Evolutionary conservation across 2,329 filamentous ascomycete genomes (phyloP).

Genomic region (Leptosphaerulina australis): DNA sequence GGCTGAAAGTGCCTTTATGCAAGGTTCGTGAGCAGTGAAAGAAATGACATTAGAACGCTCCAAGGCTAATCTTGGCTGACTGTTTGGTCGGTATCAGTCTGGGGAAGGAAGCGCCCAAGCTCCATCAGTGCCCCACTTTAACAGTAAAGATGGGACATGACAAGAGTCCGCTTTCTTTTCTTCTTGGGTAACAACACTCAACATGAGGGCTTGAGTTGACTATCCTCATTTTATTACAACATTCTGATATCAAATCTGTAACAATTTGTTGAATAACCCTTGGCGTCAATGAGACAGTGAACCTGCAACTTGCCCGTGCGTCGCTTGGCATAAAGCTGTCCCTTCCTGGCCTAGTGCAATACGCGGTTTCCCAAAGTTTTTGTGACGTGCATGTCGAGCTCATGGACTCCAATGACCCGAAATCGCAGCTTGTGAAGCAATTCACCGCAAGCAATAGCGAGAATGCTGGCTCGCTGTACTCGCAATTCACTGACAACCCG

Average conservation of each 20-base stretch:
- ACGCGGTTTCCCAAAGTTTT: slow-evolving; percentile 19
- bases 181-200: background rate
- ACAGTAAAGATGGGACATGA: slow-evolving; percentile 3
- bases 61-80: background rate
- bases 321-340: slow-evolving; percentile 13
- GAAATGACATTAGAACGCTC: slow-evolving; percentile 5
- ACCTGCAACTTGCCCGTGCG: slow-evolving; percentile 12
- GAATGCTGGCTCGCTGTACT: slow-evolving; percentile 50
- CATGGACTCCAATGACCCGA: slow-evolving; percentile 49
- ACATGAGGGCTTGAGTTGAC: background rate
- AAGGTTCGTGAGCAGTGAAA: slow-evolving; percentile 12
- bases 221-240: background rate
- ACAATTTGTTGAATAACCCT: background rate
- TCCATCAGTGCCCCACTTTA: slow-evolving; percentile 15
- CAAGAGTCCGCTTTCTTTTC: background rate
- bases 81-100: slow-evolving; percentile 14
- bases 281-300: slow-evolving; percentile 1
- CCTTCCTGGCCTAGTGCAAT: slow-evolving; percentile 25
- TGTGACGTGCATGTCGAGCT: slow-evolving; percentile 10
- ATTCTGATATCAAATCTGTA: background rate
- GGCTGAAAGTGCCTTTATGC: slow-evolving; percentile 14
- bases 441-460: slow-evolving; percentile 35
- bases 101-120: slow-evolving; percentile 29
- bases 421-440: slow-evolving; percentile 48
- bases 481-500: slow-evolving; percentile 57